A percentile compares a stretch with the other conserved stretches of the same genome.
These are phyloP conservation scores for Pholiota adiposa DNA, from an alignment of 1,284 basidiomycete genomes.

Conservation along the genomic window DNA sequence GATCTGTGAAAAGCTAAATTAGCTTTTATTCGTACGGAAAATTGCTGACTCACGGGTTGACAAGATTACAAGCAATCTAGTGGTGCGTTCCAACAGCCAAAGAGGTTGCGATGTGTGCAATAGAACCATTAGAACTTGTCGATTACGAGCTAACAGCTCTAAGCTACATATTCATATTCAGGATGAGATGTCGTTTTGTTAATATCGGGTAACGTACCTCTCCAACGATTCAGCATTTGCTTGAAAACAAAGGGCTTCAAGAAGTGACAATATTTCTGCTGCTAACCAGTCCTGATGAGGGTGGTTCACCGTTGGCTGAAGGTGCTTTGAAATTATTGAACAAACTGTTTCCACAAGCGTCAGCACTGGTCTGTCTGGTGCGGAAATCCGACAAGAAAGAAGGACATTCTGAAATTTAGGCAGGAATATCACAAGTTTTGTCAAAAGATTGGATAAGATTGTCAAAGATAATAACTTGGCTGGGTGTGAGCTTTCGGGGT, in stretches of 20 bases:
- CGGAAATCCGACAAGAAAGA: slow-evolving; percentile 35
- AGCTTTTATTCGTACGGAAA: neutral
- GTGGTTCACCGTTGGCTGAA: slow-evolving; percentile 34
- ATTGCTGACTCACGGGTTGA: slow-evolving; percentile 52
- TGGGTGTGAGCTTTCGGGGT: slow-evolving; percentile 1
- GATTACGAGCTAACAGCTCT: slow-evolving; percentile 39
- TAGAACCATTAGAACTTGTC: slow-evolving; percentile 49
- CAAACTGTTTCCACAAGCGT: slow-evolving; percentile 45
- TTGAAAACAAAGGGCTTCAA: slow-evolving; percentile 59
- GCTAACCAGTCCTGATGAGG: slow-evolving; percentile 37
- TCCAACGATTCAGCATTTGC: slow-evolving; percentile 45
- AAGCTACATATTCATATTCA: slow-evolving; percentile 38
- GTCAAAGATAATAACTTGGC: slow-evolving; percentile 48
- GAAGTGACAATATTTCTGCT: slow-evolving; percentile 47
- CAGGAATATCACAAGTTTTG: slow-evolving; percentile 48
- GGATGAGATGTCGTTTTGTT: neutral
- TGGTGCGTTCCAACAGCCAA: slow-evolving; percentile 50
- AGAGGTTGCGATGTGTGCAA: slow-evolving; percentile 52
- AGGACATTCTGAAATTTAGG: slow-evolving; percentile 50
- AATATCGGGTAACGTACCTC: slow-evolving; percentile 43
- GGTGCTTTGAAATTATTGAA: slow-evolving; percentile 44
- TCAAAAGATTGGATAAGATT: slow-evolving; percentile 57
- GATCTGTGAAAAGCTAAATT: slow-evolving; percentile 19
- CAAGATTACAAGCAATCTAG: slow-evolving; percentile 55
- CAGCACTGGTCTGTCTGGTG: slow-evolving; percentile 26